Conservation (phyloP, 2,329 filamentous ascomycete species). For the Calycina marina region DNA sequence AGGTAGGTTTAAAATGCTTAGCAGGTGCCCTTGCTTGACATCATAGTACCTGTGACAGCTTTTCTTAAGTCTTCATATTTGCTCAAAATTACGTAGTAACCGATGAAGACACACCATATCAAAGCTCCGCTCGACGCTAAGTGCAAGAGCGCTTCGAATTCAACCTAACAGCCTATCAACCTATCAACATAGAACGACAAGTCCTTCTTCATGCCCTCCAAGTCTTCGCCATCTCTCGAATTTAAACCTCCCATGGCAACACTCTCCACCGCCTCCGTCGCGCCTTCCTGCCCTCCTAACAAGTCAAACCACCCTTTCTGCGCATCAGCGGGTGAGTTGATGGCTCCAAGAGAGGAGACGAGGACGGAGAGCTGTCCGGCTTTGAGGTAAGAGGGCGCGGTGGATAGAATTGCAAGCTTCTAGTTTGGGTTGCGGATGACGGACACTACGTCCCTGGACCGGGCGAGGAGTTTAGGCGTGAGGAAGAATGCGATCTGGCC, state of each 20-base stretch:
- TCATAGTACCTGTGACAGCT: too few species aligned
- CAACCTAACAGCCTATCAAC: too few species aligned
- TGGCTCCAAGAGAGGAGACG: slow-evolving; percentile 55
- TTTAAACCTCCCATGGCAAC: slow-evolving; percentile 35
- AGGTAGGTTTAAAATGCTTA: too few species aligned
- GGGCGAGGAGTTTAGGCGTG: slow-evolving; percentile 60
- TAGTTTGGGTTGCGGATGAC: slow-evolving; percentile 64
- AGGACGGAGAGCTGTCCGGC: slow-evolving; percentile 54
- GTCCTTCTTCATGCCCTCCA: slow-evolving; percentile 14
- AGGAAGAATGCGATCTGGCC: slow-evolving; percentile 64
- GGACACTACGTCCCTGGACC: slow-evolving; percentile 64
- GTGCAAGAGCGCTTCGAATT: too few species aligned
- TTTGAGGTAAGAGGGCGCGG: slow-evolving; percentile 27
- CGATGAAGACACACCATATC: too few species aligned
- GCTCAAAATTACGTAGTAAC: too few species aligned
- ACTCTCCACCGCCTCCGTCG: slow-evolving; percentile 32
- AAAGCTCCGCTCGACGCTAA: too few species aligned
- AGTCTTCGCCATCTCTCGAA: slow-evolving; percentile 35
- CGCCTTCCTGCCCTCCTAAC: slow-evolving; percentile 35
- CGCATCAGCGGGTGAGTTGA: slow-evolving; percentile 48
- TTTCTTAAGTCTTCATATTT: too few species aligned
- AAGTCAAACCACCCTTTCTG: slow-evolving; percentile 41
- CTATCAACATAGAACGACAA: too few species aligned
- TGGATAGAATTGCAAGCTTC: slow-evolving; percentile 40
- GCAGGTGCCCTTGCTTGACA: too few species aligned